A percentile compares a stretch with the other conserved stretches of the same genome.
phyloP scores from a whole-genome alignment of 2,329 filamentous ascomycete genomes.

The Aspergillus sp. region DNA sequence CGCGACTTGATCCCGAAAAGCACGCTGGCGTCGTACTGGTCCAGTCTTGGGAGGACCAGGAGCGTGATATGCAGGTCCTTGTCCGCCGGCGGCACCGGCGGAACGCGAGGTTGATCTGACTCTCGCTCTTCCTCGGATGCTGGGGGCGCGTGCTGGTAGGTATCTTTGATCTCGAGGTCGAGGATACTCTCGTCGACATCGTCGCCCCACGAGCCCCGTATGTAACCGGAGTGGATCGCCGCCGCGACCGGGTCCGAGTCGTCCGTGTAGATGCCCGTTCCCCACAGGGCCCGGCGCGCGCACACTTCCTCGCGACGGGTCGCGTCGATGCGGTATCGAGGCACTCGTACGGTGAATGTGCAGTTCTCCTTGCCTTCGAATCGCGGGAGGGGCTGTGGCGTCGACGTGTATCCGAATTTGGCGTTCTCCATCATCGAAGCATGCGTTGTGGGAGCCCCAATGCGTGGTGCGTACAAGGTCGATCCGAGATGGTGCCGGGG shows the following conservation, averaged over 20 bases:
- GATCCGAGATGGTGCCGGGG: conserved; percentile 77
- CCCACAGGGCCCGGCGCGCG: conserved; percentile 72
- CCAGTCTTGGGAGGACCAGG: conserved; percentile 69
- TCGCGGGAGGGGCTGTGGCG: conserved; percentile 64
- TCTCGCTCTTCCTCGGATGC: conserved; percentile 29
- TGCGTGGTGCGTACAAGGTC: conserved; percentile 65
- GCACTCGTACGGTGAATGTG: conserved; percentile 79
- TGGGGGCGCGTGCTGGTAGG: conserved; percentile 37
- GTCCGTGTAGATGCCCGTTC: conserved; percentile 88
- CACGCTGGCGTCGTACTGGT: conserved; percentile 66
- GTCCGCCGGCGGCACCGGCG: conserved; percentile 49
- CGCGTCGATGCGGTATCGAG: conserved; percentile 64
- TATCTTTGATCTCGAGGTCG: conserved; percentile 44
- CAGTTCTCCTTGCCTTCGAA: conserved; percentile 78
- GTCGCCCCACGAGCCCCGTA: conserved; percentile 77
- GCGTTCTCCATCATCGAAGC: conserved; percentile 36
- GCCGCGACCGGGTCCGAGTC: conserved; percentile 90
- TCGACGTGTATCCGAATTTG: conserved; percentile 51
- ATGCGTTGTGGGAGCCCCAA: conserved; percentile 43
- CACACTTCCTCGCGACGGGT: conserved; percentile 75
- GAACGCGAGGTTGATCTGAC: conserved; percentile 25
- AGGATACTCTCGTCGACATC: conserved; percentile 65
- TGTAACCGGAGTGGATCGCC: conserved; percentile 87
- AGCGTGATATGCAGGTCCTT: conserved; percentile 83
- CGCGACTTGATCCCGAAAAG: conserved; percentile 76